Evolutionary conservation across 495 filamentous ascomycete species (phyloP).

Genomic region (Hyaloscypha variabilis): DNA sequence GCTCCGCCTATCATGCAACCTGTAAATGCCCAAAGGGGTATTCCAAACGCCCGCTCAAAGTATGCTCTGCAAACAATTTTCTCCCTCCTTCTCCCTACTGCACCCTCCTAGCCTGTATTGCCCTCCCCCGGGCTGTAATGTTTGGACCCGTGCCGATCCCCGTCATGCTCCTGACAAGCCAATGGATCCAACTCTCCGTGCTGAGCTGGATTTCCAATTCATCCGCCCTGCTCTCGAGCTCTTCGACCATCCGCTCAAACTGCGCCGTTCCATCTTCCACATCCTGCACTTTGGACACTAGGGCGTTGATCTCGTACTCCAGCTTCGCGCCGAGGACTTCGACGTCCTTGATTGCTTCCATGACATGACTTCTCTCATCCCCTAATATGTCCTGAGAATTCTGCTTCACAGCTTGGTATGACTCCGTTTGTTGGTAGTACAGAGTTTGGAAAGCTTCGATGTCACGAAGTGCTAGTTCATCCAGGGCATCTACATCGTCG

Average conservation of each 20-base stretch:
- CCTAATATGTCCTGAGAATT: slow-evolving; percentile 66
- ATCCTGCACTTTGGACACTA: slow-evolving; percentile 83
- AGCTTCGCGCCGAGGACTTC: slow-evolving; percentile 84
- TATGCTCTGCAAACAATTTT: slow-evolving; percentile 10
- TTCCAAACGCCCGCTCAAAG: slow-evolving; percentile 30
- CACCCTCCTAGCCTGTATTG: slow-evolving; percentile 1
- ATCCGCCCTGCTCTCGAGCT: slow-evolving; percentile 73
- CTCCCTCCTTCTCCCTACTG: background rate
- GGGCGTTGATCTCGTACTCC: slow-evolving; percentile 87
- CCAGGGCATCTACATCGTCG: slow-evolving; percentile 60
- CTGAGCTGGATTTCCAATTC: slow-evolving; percentile 68
- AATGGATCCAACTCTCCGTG: slow-evolving; percentile 64
- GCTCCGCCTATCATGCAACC: slow-evolving; percentile 2
- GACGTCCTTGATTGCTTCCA: slow-evolving; percentile 77
- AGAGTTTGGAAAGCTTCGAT: slow-evolving; percentile 67
- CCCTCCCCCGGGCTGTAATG: slow-evolving; percentile 37
- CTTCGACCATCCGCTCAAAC: slow-evolving; percentile 78
- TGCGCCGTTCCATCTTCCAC: slow-evolving; percentile 82
- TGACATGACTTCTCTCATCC: slow-evolving; percentile 66
- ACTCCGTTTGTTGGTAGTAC: slow-evolving; percentile 67
- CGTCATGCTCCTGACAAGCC: slow-evolving; percentile 58
- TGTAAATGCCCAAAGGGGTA: slow-evolving; percentile 33
- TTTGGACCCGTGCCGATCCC: slow-evolving; percentile 62
- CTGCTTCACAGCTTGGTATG: slow-evolving; percentile 65
- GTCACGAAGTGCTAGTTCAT: slow-evolving; percentile 60